phyloP scores from a whole-genome alignment of 169 alveolate genomes.

The Plasmodium blacklocki region DNA sequence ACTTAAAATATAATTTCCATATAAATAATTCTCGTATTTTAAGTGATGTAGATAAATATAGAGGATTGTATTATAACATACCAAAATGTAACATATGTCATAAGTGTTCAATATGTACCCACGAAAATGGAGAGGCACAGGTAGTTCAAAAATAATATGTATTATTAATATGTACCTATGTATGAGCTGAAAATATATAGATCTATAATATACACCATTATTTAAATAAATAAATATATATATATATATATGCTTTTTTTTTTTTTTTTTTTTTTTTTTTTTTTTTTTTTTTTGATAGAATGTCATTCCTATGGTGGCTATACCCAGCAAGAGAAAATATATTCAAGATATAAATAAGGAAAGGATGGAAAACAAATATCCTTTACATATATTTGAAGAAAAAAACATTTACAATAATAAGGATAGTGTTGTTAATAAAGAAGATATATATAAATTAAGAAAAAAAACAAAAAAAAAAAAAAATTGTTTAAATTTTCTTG shows the following conservation, averaged over 20 bases:
- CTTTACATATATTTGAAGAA: neutral
- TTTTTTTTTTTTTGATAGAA: conserved; percentile 23
- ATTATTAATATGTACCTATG: neutral
- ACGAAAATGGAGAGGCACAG: conserved; percentile 45
- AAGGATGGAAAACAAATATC: neutral
- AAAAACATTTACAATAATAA: neutral
- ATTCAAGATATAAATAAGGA: conserved; percentile 3
- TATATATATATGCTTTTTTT: neutral
- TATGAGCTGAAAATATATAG: neutral
- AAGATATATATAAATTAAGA: neutral
- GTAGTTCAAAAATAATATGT: neutral
- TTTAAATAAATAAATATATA: neutral
- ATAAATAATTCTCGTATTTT: neutral
- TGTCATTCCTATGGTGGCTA: conserved; percentile 57
- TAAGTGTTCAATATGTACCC: conserved; percentile 37
- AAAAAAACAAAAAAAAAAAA: conserved; percentile 14
- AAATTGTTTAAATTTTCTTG: conserved; percentile 37
- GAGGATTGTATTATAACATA: conserved; percentile 7
- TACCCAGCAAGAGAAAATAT: conserved; percentile 58
- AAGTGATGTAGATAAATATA: neutral
- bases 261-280: neutral
- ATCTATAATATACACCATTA: neutral
- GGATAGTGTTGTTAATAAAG: neutral
- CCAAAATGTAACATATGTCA: conserved; percentile 31
- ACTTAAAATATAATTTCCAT: neutral